Evolutionary conservation across 805 yeast species (phyloP), one percentile per base, ranked within the genome.

Genomic region (Barnettozyma californica): DNA sequence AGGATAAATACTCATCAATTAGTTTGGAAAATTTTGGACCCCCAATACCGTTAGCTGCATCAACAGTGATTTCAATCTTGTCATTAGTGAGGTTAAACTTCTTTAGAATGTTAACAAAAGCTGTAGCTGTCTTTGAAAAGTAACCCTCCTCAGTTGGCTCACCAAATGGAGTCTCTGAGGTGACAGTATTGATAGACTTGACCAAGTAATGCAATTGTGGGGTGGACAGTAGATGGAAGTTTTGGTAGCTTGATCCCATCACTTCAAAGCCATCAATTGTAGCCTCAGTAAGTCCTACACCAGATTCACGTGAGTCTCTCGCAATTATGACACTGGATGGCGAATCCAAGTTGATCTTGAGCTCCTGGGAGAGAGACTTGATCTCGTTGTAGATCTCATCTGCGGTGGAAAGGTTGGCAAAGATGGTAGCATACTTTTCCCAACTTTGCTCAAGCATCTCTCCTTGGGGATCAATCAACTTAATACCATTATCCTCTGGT

Each of bases 21-120:
- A 91, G 67, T 21, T 73, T 69, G 21, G 65, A 59, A 25, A 83
- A 71, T 62, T 86, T 85, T 19, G 87, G 86, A 1, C 90, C 96
- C 16, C 99, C 99, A 36, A 94, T 87, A n/a, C 99, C 99, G 63
- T 94, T 94, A 8, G 99, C 99, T 36, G 90, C 83, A 68, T 94
- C 99, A 18, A 94, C 80, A 2, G 82, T 77, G 55, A 91, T 73
- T 23, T 68, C 62, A 34, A 80, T 69, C 37, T 60, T 50, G 3
- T 51, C 45, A 1, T 51, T 47, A n/a, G 57, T 48, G 34, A 53
- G 49, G n/a, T 41, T 43, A n/a, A 53, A 58, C 43, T 65, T 53
- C 16, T 65, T 55, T 46, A 67, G 62, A 45, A 86, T 73, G 18
- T 66, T 58, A 45, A 68, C 70, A 64, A 80, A 78, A 0, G 91